Base-by-base conservation (phyloP, 139 green algal species). In the Raphidocelis subcapitata region DNA sequence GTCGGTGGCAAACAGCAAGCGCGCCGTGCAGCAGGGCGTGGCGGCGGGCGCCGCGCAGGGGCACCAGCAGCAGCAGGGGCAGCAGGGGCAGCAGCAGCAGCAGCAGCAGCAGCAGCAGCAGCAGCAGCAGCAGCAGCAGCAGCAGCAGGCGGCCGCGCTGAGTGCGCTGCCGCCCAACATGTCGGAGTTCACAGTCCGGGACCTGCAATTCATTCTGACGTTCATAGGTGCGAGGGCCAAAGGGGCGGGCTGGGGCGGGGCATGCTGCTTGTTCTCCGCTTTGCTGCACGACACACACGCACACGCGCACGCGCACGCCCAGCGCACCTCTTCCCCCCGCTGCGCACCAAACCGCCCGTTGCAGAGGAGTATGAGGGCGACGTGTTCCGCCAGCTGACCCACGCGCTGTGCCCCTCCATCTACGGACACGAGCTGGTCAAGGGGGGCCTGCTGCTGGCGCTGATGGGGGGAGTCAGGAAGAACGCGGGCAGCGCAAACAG, bases 341-440 rank as follows among this genome's bases (percentile, higher is more conserved):
- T 65, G 14, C 29, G 52, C n/a, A 36, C 61, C 49, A 26, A 32
- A 24, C 32, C 5, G 3, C 18, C 44, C 12, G 21, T 28, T 52
- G 29, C 70, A 77, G 70, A 92, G 80, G 73, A 80, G 49, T 87
- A 82, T 41, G 82, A 85, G 37, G 86, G 85, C 0, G 81, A 95
- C 64, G 81, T 87, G 76, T 74, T 98, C 24, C 71, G 85, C 2
- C 84, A 91, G 65, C 84, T 98, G 61, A 87, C 95, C 26, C 85
- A 92, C 31, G 82, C 87, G 18, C 78, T 98, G 47, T 96, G 91
- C 73, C 94, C 94, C 31, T 73, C 74, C 62, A 98, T 98, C 65
- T 96, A 88, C 59, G 94, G 94, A 52, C 77, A 97, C 35, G 90
- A 96, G 74, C 57, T 95, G 16, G 90, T 96, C 66, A 98, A 99